phyloP scores from a whole-genome alignment of 1,139 yeast species.

The Yamadazyma songkhlaensis region DNA sequence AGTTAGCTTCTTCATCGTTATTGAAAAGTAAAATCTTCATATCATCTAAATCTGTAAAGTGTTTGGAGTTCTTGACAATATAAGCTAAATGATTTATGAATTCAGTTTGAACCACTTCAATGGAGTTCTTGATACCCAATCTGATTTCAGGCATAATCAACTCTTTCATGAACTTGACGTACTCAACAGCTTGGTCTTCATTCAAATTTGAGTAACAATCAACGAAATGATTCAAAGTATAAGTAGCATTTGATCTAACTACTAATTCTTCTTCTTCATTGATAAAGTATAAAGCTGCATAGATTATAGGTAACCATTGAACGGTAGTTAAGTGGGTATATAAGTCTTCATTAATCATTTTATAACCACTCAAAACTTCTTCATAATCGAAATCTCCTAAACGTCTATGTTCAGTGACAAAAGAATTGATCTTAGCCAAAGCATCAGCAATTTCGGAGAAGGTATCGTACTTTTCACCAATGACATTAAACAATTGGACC shows the following conservation, averaged over 20 bases:
- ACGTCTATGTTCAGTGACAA: conserved; percentile 44
- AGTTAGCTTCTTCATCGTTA: conserved; percentile 82
- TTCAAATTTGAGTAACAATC: conserved; percentile 49
- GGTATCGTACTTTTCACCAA: conserved; percentile 53
- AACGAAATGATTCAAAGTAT: conserved; percentile 60
- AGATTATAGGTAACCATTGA: conserved; percentile 82
- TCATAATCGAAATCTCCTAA: conserved; percentile 81
- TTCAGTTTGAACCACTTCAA: conserved; percentile 68
- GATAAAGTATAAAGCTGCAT: conserved; percentile 66
- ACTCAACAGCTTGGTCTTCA: conserved; percentile 32
- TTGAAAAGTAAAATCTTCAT: conserved; percentile 62
- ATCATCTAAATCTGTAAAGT: conserved; percentile 57
- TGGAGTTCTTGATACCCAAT: conserved; percentile 60
- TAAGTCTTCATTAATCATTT: conserved; percentile 55
- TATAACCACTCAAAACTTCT: conserved; percentile 66
- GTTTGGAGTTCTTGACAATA: conserved; percentile 50
- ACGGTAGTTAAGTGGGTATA: conserved; percentile 42
- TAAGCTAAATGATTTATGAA: conserved; percentile 66
- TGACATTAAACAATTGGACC: conserved; percentile 54
- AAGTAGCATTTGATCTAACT: conserved; percentile 74
- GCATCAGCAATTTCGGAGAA: conserved; percentile 47
- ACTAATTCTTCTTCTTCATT: conserved; percentile 81
- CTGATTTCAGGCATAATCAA: conserved; percentile 65
- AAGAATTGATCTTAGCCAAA: conserved; percentile 67
- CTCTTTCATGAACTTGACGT: conserved; percentile 48